Percentiles rank a stretch among this genome's conserved stretches.
Evolutionary conservation across 768 basidiomycete species (phyloP).

Genomic region (Collybiopsis confluens): DNA sequence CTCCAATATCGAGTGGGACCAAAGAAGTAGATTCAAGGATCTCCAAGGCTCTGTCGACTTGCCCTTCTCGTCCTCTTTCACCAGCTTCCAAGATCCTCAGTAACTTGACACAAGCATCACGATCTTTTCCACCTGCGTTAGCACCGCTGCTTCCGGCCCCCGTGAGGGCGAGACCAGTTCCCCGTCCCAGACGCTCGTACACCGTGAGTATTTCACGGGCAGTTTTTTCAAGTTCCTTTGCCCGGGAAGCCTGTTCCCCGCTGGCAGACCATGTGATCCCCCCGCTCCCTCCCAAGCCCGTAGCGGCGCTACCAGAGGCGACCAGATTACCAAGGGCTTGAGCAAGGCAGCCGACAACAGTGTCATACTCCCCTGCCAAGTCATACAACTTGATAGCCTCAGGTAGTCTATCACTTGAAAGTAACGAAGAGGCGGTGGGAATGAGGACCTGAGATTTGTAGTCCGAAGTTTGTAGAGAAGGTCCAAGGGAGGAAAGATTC

Average conservation of each 20-base stretch:
- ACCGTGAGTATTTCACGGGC: constrained; percentile 76
- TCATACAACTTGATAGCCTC: constrained; percentile 97
- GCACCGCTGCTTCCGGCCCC: constrained; percentile 23
- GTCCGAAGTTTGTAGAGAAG: constrained; percentile 4
- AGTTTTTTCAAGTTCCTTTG: constrained; percentile 63
- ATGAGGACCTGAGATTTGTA: constrained; percentile 83
- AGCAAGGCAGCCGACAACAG: constrained; percentile 85
- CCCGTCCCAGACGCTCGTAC: constrained; percentile 49
- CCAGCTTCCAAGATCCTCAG: constrained; percentile 80
- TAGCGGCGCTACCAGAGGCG: constrained; percentile 19
- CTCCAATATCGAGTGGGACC: constrained; percentile 65
- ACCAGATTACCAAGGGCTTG: constrained; percentile 83
- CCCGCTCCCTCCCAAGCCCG: neutral
- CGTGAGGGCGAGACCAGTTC: neutral
- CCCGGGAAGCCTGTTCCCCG: constrained; percentile 50
- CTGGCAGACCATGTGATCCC: neutral
- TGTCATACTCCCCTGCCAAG: constrained; percentile 85
- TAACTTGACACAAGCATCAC: constrained; percentile 71
- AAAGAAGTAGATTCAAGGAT: constrained; percentile 85
- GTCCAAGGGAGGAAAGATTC: neutral
- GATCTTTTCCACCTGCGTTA: constrained; percentile 68
- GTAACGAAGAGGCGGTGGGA: constrained; percentile 76
- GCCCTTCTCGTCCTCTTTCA: constrained; percentile 67
- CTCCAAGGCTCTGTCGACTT: constrained; percentile 32
- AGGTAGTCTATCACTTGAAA: constrained; percentile 77